phyloP scores from a whole-genome alignment of 2,329 filamentous ascomycete genomes.

The Pseudogymnoascus sp. region DNA sequence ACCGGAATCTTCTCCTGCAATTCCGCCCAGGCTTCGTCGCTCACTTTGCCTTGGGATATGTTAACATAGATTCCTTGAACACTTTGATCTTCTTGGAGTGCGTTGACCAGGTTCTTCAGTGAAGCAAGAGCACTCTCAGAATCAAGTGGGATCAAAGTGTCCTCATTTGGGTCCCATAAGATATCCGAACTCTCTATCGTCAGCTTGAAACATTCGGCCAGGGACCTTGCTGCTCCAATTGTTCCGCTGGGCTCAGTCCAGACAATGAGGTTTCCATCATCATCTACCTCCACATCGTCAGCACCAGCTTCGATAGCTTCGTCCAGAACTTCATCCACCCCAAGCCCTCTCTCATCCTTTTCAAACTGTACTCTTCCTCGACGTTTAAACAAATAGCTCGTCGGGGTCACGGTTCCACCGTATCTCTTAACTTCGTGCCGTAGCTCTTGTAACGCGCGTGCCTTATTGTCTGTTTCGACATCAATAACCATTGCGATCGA shows the following conservation, averaged over 20 bases:
- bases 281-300: slow-evolving; percentile 60
- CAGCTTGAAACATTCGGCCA: slow-evolving; percentile 56
- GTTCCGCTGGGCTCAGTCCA: slow-evolving; percentile 61
- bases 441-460: slow-evolving; percentile 64
- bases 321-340: slow-evolving; percentile 65
- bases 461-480: slow-evolving; percentile 74
- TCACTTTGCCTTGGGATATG: slow-evolving; percentile 40
- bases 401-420: slow-evolving; percentile 63
- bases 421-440: slow-evolving; percentile 61
- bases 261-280: slow-evolving; percentile 61
- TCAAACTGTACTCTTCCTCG: slow-evolving; percentile 68
- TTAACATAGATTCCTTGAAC: slow-evolving; percentile 79
- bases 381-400: slow-evolving; percentile 76
- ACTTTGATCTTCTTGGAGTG: slow-evolving; percentile 57
- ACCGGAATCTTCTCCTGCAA: slow-evolving; percentile 45
- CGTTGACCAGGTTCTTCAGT: slow-evolving; percentile 51
- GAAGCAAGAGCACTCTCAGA: slow-evolving; percentile 45
- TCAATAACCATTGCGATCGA: slow-evolving; percentile 75
- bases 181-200: slow-evolving; percentile 70
- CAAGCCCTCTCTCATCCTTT: slow-evolving; percentile 38
- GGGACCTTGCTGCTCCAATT: slow-evolving; percentile 51
- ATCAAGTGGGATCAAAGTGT: slow-evolving; percentile 60
- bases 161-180: slow-evolving; percentile 74
- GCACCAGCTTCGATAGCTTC: slow-evolving; percentile 78
- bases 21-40: slow-evolving; percentile 46